These are phyloP conservation scores for Monilinia polystroma DNA, from an alignment of 2,329 filamentous ascomycete species.

Conservation along the genomic window DNA sequence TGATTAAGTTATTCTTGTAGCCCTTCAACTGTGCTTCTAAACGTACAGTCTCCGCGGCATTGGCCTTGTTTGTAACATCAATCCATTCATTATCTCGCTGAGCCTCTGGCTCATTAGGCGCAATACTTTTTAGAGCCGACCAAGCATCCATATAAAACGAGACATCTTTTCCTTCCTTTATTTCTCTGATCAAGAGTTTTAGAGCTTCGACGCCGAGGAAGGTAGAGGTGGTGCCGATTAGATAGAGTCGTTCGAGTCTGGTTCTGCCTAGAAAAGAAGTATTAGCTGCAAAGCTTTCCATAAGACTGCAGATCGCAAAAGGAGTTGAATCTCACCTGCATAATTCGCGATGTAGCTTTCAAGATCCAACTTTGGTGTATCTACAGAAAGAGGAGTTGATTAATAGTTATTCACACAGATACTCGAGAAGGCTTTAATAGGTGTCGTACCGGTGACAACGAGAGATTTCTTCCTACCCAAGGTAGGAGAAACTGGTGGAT, in stretches of 20 bases:
- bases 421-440: not conserved
- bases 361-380: slow-evolving; percentile 79
- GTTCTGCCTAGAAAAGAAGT: slow-evolving; percentile 64
- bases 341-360: slow-evolving; percentile 92
- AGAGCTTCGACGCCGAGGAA: slow-evolving; percentile 77
- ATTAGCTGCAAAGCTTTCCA: slow-evolving; percentile 20
- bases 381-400: slow-evolving; percentile 25
- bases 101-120: slow-evolving; percentile 67
- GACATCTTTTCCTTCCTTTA: slow-evolving; percentile 74
- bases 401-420: slow-evolving; percentile 9
- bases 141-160: slow-evolving; percentile 68
- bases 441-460: slow-evolving; percentile 28
- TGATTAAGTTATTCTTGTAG: slow-evolving; percentile 96
- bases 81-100: slow-evolving; percentile 71
- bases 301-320: not conserved
- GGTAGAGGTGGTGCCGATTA: slow-evolving; percentile 77
- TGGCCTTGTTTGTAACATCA: slow-evolving; percentile 62
- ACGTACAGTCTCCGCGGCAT: slow-evolving; percentile 68
- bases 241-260: slow-evolving; percentile 73
- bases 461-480: slow-evolving; percentile 28
- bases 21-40: slow-evolving; percentile 82
- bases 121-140: slow-evolving; percentile 60
- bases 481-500: slow-evolving; percentile 23
- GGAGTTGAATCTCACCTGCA: slow-evolving; percentile 54
- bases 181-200: slow-evolving; percentile 71